Base-by-base conservation (phyloP, 2,329 filamentous ascomycete species). In the Bisporella sp. region DNA sequence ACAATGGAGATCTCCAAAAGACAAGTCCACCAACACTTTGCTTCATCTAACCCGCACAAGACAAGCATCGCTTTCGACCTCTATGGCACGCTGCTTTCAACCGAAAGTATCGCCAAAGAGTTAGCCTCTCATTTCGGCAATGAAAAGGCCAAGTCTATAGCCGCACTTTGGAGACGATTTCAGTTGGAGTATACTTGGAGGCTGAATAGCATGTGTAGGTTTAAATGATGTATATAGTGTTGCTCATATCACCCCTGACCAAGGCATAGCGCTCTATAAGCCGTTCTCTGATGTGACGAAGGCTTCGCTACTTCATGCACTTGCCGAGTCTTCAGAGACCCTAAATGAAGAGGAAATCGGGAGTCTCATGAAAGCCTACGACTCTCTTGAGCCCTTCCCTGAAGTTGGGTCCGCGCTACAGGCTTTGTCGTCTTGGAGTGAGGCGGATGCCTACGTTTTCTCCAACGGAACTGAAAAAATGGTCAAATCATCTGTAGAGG, bases 171-270 rank as follows among this genome's bases (percentile, higher is more conserved):
- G 78, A 73, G 86, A 50, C 75, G 54, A 33, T 62, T 49, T 45
- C 86, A 90, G 65, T 71, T 90, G 6, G 86, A 89, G 66, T 91
- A 89, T 59, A 88, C 85, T 39, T 90, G 84, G 84, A 73, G 86
- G 47, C 68, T 85, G 56, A 89, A 83, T 61, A 84, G 80, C 72
- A 90, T 90, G 85, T 76, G 86, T 85, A 69, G 54, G 70, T 66
- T 30, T 49, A 50, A 47, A 33, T 48, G 6, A 3, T 6, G 3
- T n/a, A 28, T 31, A n/a, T 9, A 45, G 28, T 32, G 13, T 45
- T 21, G 21, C 21, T 5, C 31, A 21, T 13, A 11, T 45, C n/a
- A 7, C 21, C 5, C 12, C 48, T 45, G 21, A 45, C 48, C n/a
- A 28, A 30, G 4, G 8, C 29, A 11, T 58, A 87, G 84, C 76